Base-by-base conservation (phyloP, 2,329 filamentous ascomycete species). In the Boeremia lycopersici region DNA sequence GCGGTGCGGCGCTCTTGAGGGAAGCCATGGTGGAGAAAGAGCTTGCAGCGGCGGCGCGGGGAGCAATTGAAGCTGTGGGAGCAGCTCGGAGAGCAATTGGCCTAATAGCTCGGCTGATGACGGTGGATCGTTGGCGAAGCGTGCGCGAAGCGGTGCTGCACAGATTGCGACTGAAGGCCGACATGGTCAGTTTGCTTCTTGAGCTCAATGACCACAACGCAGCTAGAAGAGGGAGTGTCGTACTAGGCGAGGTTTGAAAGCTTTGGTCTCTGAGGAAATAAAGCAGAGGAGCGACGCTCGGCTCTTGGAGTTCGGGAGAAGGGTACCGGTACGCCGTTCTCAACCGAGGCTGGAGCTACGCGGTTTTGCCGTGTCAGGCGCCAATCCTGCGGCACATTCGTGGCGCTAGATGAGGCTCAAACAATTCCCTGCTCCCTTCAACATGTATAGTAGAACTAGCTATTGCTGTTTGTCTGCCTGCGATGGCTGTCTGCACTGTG, bases 121-220 rank as follows among this genome's bases (percentile, higher is more conserved):
- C 41, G 60, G 56, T 57, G 34, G 71, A 68, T 40, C 71, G 68
- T 56, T 73, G 71, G 59, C 74, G 71, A 44, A 75, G 63, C 46
- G 69, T 64, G 60, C 73, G 71, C 56, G 72, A 71, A 53, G 73
- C 73, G 59, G 72, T 69, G 62, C 67, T 71, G 70, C 70, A 75
- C 56, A 76, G 61, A 62, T 70, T 74, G 68, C 74, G 74, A 72
- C 73, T 75, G 71, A 76, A 72, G 69, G 73, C 67, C 67, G 74
- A 75, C 74, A 76, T 76, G 59, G 48, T 68, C 63, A 62, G 62
- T 73, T 75, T 74, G 72, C 72, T 69, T 69, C 60, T 65, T 64
- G 69, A 63, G 59, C 63, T 60, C 57, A 63, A 65, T 64, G 59
- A 67, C 62, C 59, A 67, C 63, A 70, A 67, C 64, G 60, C 56